Percentiles rank a stretch among this genome's conserved stretches.
Conservation (phyloP, 2,329 filamentous ascomycete species). For the Parasarocladium wereldwijsianum region DNA sequence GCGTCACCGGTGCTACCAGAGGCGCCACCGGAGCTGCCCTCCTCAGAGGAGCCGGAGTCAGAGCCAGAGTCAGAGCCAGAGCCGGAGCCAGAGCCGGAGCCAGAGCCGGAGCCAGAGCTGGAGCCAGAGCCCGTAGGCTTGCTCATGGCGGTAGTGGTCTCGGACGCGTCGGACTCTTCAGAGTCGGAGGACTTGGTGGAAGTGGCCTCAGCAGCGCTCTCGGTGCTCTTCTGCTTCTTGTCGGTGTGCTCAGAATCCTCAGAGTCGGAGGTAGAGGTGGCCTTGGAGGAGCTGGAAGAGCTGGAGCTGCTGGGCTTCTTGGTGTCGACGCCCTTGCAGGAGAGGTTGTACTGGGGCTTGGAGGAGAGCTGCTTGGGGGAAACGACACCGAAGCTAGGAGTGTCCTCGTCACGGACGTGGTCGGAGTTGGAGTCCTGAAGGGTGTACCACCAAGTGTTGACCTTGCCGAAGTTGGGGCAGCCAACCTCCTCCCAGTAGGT, state of each 20-base stretch:
- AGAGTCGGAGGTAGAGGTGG: not conserved
- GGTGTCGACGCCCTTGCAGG: conserved; percentile 27
- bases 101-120: conserved; percentile 7
- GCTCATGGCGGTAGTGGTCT: conserved; percentile 49
- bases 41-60: too few species aligned
- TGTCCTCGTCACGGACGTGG: conserved; percentile 26
- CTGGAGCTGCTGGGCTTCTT: conserved; percentile 4
- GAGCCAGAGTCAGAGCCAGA: conserved; percentile 11
- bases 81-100: conserved; percentile 7
- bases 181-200: not conserved
- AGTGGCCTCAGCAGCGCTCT: not conserved
- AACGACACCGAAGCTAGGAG: conserved; percentile 58
- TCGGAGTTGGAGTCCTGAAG: conserved; percentile 50
- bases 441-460: conserved; percentile 64
- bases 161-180: not conserved
- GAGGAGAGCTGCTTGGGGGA: conserved; percentile 31
- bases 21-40: conserved; percentile 5
- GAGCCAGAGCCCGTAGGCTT: conserved; percentile 33
- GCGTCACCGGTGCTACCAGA: conserved; percentile 6
- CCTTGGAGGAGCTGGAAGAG: not conserved
- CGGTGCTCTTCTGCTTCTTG: not conserved
- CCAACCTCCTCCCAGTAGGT: conserved; percentile 70
- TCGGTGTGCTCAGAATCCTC: not conserved
- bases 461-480: conserved; percentile 51
- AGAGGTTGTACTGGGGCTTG: conserved; percentile 48